phyloP scores from a whole-genome alignment of 352 stramenopile species.

The Globisporangium apiculatum region DNA sequence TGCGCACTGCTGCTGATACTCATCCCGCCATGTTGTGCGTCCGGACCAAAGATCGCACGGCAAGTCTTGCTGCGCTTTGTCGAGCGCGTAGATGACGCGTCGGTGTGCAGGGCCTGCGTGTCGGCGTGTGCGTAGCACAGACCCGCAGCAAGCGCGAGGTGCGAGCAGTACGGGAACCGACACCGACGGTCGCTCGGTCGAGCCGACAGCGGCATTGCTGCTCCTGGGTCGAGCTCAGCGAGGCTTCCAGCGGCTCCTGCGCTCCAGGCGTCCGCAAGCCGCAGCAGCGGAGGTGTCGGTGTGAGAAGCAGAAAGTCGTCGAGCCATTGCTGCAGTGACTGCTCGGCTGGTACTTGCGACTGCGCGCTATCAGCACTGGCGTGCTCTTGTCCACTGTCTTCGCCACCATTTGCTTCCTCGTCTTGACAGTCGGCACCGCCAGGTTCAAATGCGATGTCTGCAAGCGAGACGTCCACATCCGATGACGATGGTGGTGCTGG shows the following conservation, averaged over 20 bases:
- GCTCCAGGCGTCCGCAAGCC: not conserved
- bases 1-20: too few relatives aligned
- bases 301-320: not conserved
- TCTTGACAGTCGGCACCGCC: not conserved
- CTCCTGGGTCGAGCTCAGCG: not conserved
- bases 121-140: constrained; percentile 5
- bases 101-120: not conserved
- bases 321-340: not conserved
- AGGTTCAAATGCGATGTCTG: not conserved
- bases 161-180: not conserved
- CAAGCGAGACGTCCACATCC: constrained; percentile 8
- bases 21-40: too few relatives aligned
- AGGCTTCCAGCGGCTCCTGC: not conserved
- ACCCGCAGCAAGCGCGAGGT: not conserved
- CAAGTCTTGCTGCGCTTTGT: constrained; percentile 12
- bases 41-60: not conserved
- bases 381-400: not conserved
- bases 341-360: not conserved
- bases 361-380: not conserved
- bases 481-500: not conserved
- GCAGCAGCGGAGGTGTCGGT: not conserved
- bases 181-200: not conserved
- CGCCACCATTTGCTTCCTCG: not conserved
- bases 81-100: not conserved
- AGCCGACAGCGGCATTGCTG: not conserved